Evolutionary conservation across 1,139 yeast genomes (phyloP).

Genomic region (Blastobotrys elegans): DNA sequence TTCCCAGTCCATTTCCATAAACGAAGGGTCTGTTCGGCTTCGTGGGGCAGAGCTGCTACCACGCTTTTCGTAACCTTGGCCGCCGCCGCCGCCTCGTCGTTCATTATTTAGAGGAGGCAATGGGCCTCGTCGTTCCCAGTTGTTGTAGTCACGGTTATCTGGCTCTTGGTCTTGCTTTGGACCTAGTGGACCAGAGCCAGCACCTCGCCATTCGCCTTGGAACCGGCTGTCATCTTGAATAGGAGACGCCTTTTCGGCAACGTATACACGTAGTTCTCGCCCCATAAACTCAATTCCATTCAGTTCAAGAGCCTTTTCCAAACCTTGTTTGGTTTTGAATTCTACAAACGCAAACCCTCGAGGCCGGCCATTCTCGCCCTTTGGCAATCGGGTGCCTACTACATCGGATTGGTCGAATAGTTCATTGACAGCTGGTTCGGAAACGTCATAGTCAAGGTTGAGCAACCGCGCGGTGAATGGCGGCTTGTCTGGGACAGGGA

Average conservation of each 20-base stretch:
- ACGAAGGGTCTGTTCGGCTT: slow-evolving; percentile 24
- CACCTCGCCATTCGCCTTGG: slow-evolving; percentile 55
- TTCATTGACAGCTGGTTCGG: slow-evolving; percentile 59
- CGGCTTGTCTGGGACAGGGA: slow-evolving; percentile 84
- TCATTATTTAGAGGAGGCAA: slow-evolving; percentile 27
- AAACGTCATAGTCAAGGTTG: slow-evolving; percentile 80
- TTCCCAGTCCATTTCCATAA: slow-evolving; percentile 34
- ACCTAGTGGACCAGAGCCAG: slow-evolving; percentile 32
- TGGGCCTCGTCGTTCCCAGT: slow-evolving; percentile 33
- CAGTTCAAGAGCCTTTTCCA: slow-evolving; percentile 63
- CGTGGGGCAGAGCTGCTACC: slow-evolving; percentile 17
- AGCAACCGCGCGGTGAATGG: slow-evolving; percentile 87
- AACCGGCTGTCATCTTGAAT: slow-evolving; percentile 39
- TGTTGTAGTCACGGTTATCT: slow-evolving; percentile 29
- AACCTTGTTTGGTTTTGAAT: slow-evolving; percentile 66
- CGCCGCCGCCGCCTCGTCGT: slow-evolving; percentile 9
- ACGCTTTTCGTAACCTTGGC: not conserved
- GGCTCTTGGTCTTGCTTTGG: slow-evolving; percentile 16
- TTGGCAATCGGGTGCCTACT: slow-evolving; percentile 40
- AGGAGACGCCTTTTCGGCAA: slow-evolving; percentile 54
- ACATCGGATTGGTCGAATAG: slow-evolving; percentile 46
- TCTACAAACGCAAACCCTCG: slow-evolving; percentile 89
- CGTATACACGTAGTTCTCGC: slow-evolving; percentile 66
- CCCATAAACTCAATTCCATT: slow-evolving; percentile 71
- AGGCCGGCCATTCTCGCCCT: slow-evolving; percentile 57